phyloP scores from a whole-genome alignment of 768 basidiomycete species.

The Nidularia pulvinata region DNA sequence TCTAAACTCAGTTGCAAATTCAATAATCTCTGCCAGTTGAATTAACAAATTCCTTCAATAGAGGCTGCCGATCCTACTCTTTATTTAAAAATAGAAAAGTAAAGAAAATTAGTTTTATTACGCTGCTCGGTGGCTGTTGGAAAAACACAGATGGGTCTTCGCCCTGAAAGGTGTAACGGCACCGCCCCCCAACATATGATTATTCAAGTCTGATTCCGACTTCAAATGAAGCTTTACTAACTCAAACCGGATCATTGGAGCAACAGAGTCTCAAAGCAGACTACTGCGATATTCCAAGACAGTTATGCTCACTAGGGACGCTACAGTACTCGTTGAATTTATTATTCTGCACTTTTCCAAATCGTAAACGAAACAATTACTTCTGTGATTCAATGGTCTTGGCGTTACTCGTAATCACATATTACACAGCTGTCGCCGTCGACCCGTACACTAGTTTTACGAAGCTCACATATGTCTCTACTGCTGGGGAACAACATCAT shows the following conservation, averaged over 20 bases:
- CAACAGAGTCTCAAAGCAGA: not conserved
- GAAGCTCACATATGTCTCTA: too few species aligned
- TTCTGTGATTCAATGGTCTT: not conserved
- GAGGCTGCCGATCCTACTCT: not conserved
- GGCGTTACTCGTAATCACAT: not conserved
- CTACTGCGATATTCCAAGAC: not conserved
- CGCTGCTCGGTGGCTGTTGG: not conserved
- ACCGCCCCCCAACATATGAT: not conserved
- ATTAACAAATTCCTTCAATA: not conserved
- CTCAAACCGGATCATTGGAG: not conserved
- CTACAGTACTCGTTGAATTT: not conserved
- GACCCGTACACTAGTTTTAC: not conserved
- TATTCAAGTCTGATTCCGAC: not conserved
- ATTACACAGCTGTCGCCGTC: not conserved
- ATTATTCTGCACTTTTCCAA: not conserved
- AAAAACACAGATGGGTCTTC: not conserved
- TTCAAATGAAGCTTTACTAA: not conserved
- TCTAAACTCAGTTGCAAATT: not conserved
- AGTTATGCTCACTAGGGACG: not conserved
- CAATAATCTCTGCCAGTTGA: not conserved
- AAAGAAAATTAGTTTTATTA: not conserved
- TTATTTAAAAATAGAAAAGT: not conserved
- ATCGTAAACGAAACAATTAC: not conserved
- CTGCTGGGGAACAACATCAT: too few species aligned
- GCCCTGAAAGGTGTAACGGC: not conserved